Percentiles rank a stretch among this genome's conserved stretches.
phyloP scores from a whole-genome alignment of 768 basidiomycete genomes.

The Sarcomyxa edulis region DNA sequence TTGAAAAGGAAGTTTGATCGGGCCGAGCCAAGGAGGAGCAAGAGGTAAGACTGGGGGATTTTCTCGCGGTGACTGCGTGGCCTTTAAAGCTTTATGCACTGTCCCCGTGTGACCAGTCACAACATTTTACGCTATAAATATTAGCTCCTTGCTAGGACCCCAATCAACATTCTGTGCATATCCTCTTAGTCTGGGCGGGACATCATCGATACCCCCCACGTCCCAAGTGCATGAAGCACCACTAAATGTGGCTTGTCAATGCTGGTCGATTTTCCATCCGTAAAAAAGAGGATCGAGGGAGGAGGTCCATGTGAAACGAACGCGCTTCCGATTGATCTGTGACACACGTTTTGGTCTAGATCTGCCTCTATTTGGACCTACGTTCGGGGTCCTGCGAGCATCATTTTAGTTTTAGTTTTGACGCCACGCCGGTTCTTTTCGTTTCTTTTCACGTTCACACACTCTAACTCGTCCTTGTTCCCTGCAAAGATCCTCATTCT shows the following conservation, averaged over 20 bases:
- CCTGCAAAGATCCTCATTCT: background rate
- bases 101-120: conserved; percentile 32
- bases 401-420: too few species aligned
- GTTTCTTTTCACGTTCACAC: background rate
- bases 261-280: too few species aligned
- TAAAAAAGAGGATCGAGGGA: too few species aligned
- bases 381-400: too few species aligned
- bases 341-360: too few species aligned
- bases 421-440: background rate
- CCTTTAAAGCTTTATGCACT: conserved; percentile 29
- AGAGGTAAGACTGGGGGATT: conserved; percentile 51
- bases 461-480: background rate
- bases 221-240: too few species aligned
- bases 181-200: background rate
- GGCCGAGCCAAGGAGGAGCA: conserved; percentile 21
- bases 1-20: conserved; percentile 37
- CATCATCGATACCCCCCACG: too few species aligned
- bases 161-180: conserved; percentile 2
- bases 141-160: too few species aligned
- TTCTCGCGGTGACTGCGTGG: conserved; percentile 38
- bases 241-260: too few species aligned
- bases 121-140: conserved; percentile 3
- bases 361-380: too few species aligned
- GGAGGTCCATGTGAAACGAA: background rate
- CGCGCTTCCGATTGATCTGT: background rate